Conservation (phyloP, 1,284 basidiomycete species). For the Austroboletus niveus region DNA sequence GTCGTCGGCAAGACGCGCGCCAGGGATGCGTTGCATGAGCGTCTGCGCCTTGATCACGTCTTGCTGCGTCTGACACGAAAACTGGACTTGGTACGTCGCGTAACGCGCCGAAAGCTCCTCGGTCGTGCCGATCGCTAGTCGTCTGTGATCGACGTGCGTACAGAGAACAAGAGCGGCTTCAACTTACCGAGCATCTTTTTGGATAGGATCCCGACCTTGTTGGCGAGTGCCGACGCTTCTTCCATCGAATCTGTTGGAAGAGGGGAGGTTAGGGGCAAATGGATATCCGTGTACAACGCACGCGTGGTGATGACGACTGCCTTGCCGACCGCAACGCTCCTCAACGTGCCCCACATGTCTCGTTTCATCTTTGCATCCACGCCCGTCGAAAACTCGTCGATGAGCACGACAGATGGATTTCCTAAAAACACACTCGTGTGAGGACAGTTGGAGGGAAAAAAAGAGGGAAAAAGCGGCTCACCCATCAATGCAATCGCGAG, state of each 20-base stretch:
- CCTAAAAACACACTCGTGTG: constrained; percentile 36
- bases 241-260: constrained; percentile 69
- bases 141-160: background rate
- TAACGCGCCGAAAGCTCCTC: constrained; percentile 62
- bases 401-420: constrained; percentile 74
- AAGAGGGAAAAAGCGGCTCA: constrained; percentile 25
- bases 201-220: constrained; percentile 70
- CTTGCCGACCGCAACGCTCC: constrained; percentile 62
- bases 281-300: constrained; percentile 32
- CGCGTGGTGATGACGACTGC: constrained; percentile 70
- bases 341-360: constrained; percentile 77
- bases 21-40: constrained; percentile 64
- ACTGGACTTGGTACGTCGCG: constrained; percentile 77
- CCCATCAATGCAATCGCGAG: constrained; percentile 79
- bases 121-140: constrained; percentile 63
- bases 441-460: too few species aligned
- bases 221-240: constrained; percentile 75
- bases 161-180: background rate
- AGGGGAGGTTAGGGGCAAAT: background rate
- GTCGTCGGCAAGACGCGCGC: constrained; percentile 67
- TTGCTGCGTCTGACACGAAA: constrained; percentile 62
- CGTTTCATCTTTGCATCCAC: constrained; percentile 83
- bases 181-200: constrained; percentile 61
- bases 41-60: constrained; percentile 54
- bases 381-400: constrained; percentile 83